A percentile compares a stretch with the other conserved stretches of the same genome.
Conservation (phyloP, 768 basidiomycete genomes). For the Sporobolomyces phaffii region DNA sequence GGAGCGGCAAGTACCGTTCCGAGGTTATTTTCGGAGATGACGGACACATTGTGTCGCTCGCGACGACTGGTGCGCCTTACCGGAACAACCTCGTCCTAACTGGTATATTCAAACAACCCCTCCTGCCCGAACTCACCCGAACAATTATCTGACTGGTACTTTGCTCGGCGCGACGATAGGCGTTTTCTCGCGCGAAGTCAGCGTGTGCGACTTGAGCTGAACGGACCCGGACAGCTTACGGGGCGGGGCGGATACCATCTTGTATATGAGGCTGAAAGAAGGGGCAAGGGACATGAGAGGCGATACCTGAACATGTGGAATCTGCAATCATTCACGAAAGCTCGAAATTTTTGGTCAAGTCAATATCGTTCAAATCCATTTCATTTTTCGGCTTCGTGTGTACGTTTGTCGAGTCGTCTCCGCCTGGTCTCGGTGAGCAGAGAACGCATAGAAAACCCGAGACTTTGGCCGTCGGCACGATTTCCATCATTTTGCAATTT, state of each 20-base stretch:
- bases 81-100: constrained; percentile 50
- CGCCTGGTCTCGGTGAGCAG: too few species aligned
- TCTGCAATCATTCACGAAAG: too few species aligned
- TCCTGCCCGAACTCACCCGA: neutral
- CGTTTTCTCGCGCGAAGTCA: constrained; percentile 21
- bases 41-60: constrained; percentile 56
- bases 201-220: constrained; percentile 45
- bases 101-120: constrained; percentile 37
- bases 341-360: too few species aligned
- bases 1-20: constrained; percentile 22
- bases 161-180: constrained; percentile 42
- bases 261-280: neutral
- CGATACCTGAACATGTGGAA: too few species aligned
- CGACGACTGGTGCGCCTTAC: constrained; percentile 56
- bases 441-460: too few species aligned
- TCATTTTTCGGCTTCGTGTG: too few species aligned
- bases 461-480: too few species aligned
- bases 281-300: too few species aligned
- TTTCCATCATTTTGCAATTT: too few species aligned
- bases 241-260: neutral
- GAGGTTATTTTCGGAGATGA: constrained; percentile 64
- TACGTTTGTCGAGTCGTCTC: too few species aligned
- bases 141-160: neutral
- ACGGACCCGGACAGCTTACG: neutral
- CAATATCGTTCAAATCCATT: too few species aligned